phyloP scores from a whole-genome alignment of 2,329 filamentous ascomycete species.

The Uncinocarpus reesii region DNA sequence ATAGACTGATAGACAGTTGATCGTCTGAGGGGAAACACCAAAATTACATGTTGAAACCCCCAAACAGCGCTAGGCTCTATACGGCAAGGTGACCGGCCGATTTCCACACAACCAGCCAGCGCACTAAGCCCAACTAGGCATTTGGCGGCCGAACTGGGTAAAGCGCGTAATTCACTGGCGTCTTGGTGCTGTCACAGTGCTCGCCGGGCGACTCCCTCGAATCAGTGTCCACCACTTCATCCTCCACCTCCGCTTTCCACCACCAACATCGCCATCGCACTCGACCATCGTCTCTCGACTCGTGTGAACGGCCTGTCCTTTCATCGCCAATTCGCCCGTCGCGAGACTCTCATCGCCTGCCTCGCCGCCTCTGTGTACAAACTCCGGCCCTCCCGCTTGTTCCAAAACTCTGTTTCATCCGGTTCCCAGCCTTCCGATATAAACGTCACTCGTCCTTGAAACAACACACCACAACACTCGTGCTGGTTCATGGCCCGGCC shows the following conservation, averaged over 20 bases:
- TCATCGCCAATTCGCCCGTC: neutral
- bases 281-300: no score
- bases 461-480: neutral
- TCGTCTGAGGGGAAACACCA: no score
- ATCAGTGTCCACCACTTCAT: no score
- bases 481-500: neutral
- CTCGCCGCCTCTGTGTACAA: neutral
- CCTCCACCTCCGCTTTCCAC: no score
- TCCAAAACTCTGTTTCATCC: conserved; percentile 1
- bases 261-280: no score
- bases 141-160: neutral
- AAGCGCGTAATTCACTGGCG: neutral
- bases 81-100: neutral
- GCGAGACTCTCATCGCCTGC: neutral
- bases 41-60: neutral
- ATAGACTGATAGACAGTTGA: no score
- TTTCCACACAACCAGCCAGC: neutral
- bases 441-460: neutral
- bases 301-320: no score
- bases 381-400: conserved; percentile 1
- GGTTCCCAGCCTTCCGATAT: neutral
- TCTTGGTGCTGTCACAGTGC: neutral
- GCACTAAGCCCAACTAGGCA: neutral
- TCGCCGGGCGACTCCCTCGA: neutral
- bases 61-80: neutral